These are phyloP conservation scores for Taphrina communis DNA, from an alignment of 1,139 yeast genomes.

Conservation along the genomic window DNA sequence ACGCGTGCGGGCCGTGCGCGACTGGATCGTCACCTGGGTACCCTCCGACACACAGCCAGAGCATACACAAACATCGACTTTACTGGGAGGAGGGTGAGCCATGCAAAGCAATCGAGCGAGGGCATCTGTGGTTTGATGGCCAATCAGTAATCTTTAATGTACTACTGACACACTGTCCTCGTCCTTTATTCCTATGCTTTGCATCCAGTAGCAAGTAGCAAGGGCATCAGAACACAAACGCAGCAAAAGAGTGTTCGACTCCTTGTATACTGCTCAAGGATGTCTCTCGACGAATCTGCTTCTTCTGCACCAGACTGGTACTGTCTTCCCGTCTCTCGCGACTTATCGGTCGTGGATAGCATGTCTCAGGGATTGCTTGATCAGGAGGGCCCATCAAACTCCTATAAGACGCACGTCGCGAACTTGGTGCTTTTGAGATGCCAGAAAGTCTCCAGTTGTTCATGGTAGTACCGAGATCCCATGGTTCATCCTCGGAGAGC, in stretches of 20 bases:
- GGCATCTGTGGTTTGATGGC: too few relatives aligned
- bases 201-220: not conserved
- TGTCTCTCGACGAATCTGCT: conserved; percentile 1
- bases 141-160: not conserved
- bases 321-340: not conserved
- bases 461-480: not conserved
- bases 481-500: not conserved
- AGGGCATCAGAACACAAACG: not conserved
- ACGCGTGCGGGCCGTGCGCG: conserved; percentile 34
- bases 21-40: conserved; percentile 49
- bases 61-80: conserved; percentile 5
- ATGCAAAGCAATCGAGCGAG: too few relatives aligned
- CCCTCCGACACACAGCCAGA: conserved; percentile 29
- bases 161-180: conserved; percentile 2
- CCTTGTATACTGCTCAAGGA: not conserved
- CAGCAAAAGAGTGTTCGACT: not conserved
- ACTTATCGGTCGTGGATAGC: not conserved
- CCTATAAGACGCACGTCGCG: not conserved
- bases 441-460: not conserved
- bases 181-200: not conserved
- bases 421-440: not conserved
- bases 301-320: not conserved
- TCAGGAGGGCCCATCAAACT: not conserved
- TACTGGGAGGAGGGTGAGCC: too few relatives aligned
- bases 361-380: not conserved